These are phyloP conservation scores for Agaricus subrufescens DNA, from an alignment of 768 basidiomycete genomes.

Conservation along the genomic window DNA sequence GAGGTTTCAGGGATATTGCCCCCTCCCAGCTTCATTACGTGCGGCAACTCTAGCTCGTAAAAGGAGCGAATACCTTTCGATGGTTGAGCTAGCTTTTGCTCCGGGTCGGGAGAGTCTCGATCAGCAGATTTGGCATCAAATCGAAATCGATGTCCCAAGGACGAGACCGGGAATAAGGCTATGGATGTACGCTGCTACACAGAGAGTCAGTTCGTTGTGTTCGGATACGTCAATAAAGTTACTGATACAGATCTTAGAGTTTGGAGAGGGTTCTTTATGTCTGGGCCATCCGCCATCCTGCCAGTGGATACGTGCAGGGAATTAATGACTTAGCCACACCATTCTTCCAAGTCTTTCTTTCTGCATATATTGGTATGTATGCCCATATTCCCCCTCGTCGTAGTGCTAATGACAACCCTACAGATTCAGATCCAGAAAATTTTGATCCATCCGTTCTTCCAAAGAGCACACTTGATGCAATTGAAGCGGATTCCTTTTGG, in stretches of 20 bases:
- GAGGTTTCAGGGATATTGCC: conserved; percentile 77
- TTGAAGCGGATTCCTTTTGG: conserved; percentile 99
- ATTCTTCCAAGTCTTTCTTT: conserved; percentile 96
- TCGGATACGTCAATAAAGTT: background rate
- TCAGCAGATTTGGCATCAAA: conserved; percentile 99
- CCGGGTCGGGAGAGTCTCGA: conserved; percentile 83
- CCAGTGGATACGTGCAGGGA: conserved; percentile 97
- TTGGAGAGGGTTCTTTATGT: conserved; percentile 95
- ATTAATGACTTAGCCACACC: conserved; percentile 98
- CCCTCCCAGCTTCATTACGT: conserved; percentile 75
- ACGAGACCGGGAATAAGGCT: conserved; percentile 87
- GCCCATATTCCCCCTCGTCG: background rate
- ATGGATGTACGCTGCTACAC: conserved; percentile 90
- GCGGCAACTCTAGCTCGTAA: conserved; percentile 78
- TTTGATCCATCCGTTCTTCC: conserved; percentile 82
- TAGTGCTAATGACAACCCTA: conserved; percentile 7
- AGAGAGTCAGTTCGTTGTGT: conserved; percentile 54
- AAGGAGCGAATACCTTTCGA: conserved; percentile 84
- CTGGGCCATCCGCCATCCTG: conserved; percentile 98
- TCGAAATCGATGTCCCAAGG: conserved; percentile 95
- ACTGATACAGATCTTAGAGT: conserved; percentile 43
- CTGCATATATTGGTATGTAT: conserved; percentile 82
- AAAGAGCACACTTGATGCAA: conserved; percentile 63
- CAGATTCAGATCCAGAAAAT: conserved; percentile 87
- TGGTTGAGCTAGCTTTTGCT: conserved; percentile 88